phyloP scores from a whole-genome alignment of 805 yeast species.

The Teunomyces cretensis region DNA sequence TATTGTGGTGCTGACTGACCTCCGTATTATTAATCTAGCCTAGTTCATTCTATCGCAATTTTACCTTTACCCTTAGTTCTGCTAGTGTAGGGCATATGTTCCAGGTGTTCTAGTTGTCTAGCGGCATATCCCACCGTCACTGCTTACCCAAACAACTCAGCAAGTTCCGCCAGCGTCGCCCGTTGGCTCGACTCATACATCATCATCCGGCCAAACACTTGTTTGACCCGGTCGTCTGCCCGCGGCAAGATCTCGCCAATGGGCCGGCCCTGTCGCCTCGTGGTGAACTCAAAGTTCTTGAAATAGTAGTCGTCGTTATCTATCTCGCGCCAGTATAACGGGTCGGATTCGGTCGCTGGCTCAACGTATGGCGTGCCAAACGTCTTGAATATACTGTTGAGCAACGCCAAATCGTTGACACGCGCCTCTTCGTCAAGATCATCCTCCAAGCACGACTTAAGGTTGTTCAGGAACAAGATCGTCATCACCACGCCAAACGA shows the following conservation, averaged over 20 bases:
- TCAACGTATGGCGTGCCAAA: conserved; percentile 60
- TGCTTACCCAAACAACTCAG: not conserved
- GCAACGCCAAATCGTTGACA: conserved; percentile 56
- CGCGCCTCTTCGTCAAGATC: conserved; percentile 40
- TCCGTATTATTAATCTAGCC: too few species aligned
- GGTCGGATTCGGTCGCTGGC: conserved; percentile 4
- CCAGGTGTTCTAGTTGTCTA: too few species aligned
- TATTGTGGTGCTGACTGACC: too few species aligned
- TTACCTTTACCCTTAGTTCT: too few species aligned
- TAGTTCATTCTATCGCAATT: too few species aligned
- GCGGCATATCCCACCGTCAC: too few species aligned
- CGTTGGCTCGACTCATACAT: conserved; percentile 4
- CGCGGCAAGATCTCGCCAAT: conserved; percentile 34
- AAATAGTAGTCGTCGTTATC: conserved; percentile 28
- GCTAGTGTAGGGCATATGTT: too few species aligned
- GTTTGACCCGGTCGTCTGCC: not conserved
- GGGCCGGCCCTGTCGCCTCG: conserved; percentile 13
- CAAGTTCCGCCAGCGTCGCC: conserved; percentile 1
- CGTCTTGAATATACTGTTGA: conserved; percentile 50
- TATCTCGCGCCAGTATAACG: conserved; percentile 38
- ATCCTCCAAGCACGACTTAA: conserved; percentile 29
- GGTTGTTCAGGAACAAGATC: conserved; percentile 41
- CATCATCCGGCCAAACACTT: conserved; percentile 6
- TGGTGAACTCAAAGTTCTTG: conserved; percentile 22
- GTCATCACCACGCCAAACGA: conserved; percentile 62